Conservation (phyloP, 257 asterid genomes). For the Scutellaria minor region DNA sequence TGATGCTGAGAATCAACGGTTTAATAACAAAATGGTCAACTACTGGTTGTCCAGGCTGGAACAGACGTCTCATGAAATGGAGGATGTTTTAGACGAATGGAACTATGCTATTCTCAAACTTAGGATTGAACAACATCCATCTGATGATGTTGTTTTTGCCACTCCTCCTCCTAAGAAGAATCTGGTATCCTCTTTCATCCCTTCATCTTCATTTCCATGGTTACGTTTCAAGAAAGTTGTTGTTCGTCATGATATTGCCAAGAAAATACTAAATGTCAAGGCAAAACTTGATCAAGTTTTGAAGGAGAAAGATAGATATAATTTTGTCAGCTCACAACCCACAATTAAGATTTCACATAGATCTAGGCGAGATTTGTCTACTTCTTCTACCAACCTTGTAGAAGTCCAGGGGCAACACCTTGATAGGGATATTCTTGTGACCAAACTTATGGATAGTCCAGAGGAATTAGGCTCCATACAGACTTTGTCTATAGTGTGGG, state of each 20-base stretch:
- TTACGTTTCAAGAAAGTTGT: background rate
- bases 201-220: background rate
- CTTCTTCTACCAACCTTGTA: background rate
- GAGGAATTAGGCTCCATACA: background rate
- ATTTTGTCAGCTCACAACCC: background rate
- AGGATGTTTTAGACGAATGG: no score
- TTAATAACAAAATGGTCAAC: no score
- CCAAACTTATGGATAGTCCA: background rate
- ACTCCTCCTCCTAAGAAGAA: no score
- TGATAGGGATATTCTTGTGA: background rate
- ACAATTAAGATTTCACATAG: background rate
- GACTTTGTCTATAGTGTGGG: conserved; percentile 9
- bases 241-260: conserved; percentile 1
- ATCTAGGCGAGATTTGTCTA: background rate
- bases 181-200: background rate
- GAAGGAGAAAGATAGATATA: background rate
- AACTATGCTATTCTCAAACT: no score
- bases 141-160: no score
- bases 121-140: no score
- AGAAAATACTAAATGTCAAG: background rate
- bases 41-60: no score
- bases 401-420: background rate
- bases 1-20: no score
- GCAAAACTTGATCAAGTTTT: background rate
- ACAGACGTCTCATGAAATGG: no score